Conservation (phyloP, 352 stramenopile species). For the Globisporangium cederbergense region DNA sequence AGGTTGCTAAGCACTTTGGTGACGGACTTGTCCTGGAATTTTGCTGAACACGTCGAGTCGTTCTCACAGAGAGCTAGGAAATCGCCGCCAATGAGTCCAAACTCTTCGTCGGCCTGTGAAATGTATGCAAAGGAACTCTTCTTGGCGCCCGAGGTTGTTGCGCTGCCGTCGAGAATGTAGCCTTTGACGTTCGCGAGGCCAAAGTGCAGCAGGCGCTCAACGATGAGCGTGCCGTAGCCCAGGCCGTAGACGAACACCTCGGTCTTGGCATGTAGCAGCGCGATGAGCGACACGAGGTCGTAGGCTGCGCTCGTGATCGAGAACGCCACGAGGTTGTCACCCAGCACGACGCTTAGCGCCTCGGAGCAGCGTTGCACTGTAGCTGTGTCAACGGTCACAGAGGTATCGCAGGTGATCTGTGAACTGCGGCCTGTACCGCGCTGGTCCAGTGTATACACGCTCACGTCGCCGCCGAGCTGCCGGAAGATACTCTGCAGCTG, state of each 20-base stretch:
- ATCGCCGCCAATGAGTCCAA: constrained; percentile 34
- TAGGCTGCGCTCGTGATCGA: constrained; percentile 62
- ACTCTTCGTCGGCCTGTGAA: constrained; percentile 37
- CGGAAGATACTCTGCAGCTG: constrained; percentile 51
- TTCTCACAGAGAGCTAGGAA: constrained; percentile 49
- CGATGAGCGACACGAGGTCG: constrained; percentile 59
- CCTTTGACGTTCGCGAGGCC: constrained; percentile 41
- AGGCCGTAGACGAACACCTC: constrained; percentile 62
- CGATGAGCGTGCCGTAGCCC: constrained; percentile 62
- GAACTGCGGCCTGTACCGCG: constrained; percentile 49
- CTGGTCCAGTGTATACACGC: constrained; percentile 57
- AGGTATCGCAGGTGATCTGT: constrained; percentile 31
- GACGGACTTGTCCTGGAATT: constrained; percentile 28
- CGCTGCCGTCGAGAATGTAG: constrained; percentile 56
- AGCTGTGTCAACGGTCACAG: neutral
- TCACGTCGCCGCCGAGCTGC: constrained; percentile 33
- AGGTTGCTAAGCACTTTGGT: constrained; percentile 36
- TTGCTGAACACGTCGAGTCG: constrained; percentile 38
- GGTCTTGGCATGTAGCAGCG: constrained; percentile 32
- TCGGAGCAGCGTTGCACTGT: constrained; percentile 17
- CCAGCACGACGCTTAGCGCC: constrained; percentile 20
- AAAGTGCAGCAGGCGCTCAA: constrained; percentile 64
- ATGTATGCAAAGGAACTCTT: constrained; percentile 17
- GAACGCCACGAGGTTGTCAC: constrained; percentile 40
- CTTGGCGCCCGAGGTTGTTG: constrained; percentile 30